These are phyloP conservation scores for Penicillium sp. DNA, from an alignment of 2,329 filamentous ascomycete species.

Conservation along the genomic window DNA sequence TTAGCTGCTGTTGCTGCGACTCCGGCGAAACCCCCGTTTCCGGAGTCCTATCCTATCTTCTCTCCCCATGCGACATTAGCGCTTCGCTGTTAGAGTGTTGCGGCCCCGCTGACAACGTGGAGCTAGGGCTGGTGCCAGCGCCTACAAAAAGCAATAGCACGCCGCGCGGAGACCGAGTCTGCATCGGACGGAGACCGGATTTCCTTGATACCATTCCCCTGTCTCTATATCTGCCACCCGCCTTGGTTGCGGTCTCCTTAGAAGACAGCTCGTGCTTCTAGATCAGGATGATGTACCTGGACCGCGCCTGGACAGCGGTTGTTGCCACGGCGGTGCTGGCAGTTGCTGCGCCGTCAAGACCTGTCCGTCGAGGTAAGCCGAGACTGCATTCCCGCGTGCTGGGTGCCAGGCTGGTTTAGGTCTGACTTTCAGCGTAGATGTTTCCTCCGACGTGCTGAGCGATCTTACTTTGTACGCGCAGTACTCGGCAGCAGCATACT, in stretches of 20 bases:
- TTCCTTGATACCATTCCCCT: neutral
- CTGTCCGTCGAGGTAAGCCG: conserved; percentile 25
- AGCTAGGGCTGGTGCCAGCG: neutral
- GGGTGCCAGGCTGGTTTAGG: neutral
- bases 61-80: neutral
- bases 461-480: conserved; percentile 50
- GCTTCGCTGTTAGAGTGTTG: neutral
- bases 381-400: neutral
- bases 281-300: conserved; percentile 7
- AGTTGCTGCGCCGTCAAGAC: conserved; percentile 22
- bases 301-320: conserved; percentile 9
- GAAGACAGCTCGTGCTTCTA: conserved; percentile 1
- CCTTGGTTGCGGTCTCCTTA: neutral
- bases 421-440: conserved; percentile 28
- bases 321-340: conserved; percentile 14
- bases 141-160: neutral
- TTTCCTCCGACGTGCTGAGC: conserved; percentile 42
- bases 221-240: neutral
- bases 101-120: neutral
- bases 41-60: neutral
- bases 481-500: conserved; percentile 55
- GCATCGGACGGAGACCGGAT: neutral
- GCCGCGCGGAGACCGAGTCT: no score
- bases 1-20: neutral
- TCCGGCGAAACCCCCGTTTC: no score